phyloP scores from a whole-genome alignment of 23 red algal species.

The Gracilaria gracilis region DNA sequence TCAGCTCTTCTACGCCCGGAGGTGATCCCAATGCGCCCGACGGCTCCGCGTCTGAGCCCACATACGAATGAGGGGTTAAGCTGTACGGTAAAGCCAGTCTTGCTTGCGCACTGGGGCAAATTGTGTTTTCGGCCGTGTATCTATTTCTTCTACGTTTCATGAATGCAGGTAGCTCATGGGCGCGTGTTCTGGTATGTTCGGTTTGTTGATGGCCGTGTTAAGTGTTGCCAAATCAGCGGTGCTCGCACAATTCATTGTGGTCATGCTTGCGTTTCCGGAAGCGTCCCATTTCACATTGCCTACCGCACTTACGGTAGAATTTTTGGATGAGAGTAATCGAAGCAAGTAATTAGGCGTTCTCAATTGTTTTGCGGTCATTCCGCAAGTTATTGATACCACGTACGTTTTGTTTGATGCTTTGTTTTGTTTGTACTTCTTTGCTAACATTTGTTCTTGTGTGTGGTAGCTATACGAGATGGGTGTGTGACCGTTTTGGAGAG shows the following conservation, averaged over 20 bases:
- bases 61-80: conserved; percentile 49
- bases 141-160: conserved; percentile 26
- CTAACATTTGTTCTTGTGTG: not conserved
- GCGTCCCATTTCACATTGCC: conserved; percentile 56
- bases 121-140: conserved; percentile 52
- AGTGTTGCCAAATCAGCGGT: conserved; percentile 1
- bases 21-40: conserved; percentile 43
- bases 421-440: not conserved
- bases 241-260: conserved; percentile 23
- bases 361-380: conserved; percentile 68
- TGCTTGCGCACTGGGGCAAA: conserved; percentile 26
- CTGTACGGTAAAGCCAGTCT: conserved; percentile 59
- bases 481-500: conserved; percentile 60
- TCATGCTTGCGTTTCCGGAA: conserved; percentile 32
- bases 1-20: no score
- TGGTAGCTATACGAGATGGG: conserved; percentile 55
- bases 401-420: conserved; percentile 5
- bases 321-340: conserved; percentile 33
- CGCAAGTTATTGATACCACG: conserved; percentile 71
- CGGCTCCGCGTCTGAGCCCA: conserved; percentile 7
- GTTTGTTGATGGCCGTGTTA: conserved; percentile 16
- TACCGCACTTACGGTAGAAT: conserved; percentile 43
- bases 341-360: conserved; percentile 62
- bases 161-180: conserved; percentile 33
- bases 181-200: conserved; percentile 47